Evolutionary conservation across 2,329 filamentous ascomycete genomes (phyloP).

Genomic region (Venturia aucupariae): DNA sequence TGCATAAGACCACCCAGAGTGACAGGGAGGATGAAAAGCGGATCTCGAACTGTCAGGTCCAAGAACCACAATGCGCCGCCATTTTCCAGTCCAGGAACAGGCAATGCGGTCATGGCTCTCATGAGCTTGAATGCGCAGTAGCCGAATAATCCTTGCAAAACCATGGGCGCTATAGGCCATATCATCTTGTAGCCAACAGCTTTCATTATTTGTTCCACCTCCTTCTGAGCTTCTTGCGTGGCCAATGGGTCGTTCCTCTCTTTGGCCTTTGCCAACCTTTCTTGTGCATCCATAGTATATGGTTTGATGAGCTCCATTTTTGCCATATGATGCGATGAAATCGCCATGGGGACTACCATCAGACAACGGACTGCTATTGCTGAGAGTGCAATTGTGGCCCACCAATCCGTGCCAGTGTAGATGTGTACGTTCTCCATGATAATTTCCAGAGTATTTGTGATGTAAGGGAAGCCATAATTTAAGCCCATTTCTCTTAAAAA

Average conservation of each 20-base stretch:
- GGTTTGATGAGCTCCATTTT: constrained; percentile 54
- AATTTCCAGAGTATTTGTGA: constrained; percentile 65
- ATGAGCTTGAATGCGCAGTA: constrained; percentile 74
- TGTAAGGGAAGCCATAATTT: constrained; percentile 71
- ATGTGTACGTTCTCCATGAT: constrained; percentile 76
- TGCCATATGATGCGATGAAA: constrained; percentile 52
- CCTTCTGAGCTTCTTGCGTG: constrained; percentile 32
- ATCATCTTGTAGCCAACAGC: constrained; percentile 45
- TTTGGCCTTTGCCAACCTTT: constrained; percentile 41
- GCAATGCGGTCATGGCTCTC: constrained; percentile 63
- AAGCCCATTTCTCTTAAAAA: constrained; percentile 76
- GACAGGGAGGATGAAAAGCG: constrained; percentile 64
- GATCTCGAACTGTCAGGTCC: constrained; percentile 69
- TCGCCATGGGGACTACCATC: constrained; percentile 57
- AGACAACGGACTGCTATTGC: constrained; percentile 55
- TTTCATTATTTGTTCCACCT: constrained; percentile 43
- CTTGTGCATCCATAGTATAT: constrained; percentile 45
- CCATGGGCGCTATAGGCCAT: constrained; percentile 43
- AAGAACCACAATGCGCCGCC: constrained; percentile 70
- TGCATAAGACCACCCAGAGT: constrained; percentile 49
- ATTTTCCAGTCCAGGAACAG: constrained; percentile 66
- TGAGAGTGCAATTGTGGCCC: constrained; percentile 59
- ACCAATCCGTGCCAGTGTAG: constrained; percentile 69
- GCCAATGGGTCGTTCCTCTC: constrained; percentile 36
- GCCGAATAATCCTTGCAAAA: constrained; percentile 59